Evolutionary conservation across 2,329 filamentous ascomycete genomes (phyloP).

Genomic region (Cladosporium colombiae): DNA sequence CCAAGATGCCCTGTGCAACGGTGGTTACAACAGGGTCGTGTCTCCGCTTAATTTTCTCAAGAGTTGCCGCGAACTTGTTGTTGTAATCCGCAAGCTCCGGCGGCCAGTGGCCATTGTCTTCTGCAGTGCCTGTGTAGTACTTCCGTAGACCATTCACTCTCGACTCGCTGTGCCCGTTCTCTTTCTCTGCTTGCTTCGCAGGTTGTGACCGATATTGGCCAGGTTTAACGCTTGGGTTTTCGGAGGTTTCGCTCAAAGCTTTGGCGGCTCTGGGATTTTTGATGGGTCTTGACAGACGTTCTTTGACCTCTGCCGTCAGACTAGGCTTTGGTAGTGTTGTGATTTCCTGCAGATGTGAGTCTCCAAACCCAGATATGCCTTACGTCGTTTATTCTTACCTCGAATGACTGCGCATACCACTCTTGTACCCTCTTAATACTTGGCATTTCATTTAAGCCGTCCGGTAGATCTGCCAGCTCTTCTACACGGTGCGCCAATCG

Average conservation of each 20-base stretch:
- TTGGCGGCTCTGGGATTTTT: conserved; percentile 60
- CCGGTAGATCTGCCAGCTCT: conserved; percentile 86
- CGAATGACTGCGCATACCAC: conserved; percentile 99
- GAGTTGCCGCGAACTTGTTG: conserved; percentile 79
- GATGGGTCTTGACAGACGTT: conserved; percentile 71
- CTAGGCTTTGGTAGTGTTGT: conserved; percentile 78
- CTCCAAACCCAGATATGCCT: conserved; percentile 15
- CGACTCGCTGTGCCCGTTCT: conserved; percentile 41
- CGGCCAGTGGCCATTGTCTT: conserved; percentile 87
- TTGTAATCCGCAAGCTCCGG: conserved; percentile 95
- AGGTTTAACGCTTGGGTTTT: conserved; percentile 84
- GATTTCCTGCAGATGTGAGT: conserved; percentile 70
- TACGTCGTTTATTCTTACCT: conserved; percentile 61
- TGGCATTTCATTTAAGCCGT: conserved; percentile 96
- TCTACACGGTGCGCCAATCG: conserved; percentile 94
- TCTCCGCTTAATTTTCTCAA: conserved; percentile 91
- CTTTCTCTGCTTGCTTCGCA: conserved; percentile 8
- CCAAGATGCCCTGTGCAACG: conserved; percentile 94
- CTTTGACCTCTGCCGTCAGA: conserved; percentile 72
- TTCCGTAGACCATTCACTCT: conserved; percentile 56
- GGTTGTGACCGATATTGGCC: conserved; percentile 72
- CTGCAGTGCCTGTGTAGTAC: conserved; percentile 84
- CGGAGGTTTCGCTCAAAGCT: conserved; percentile 77
- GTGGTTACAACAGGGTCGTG: conserved; percentile 98
- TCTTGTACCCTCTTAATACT: conserved; percentile 93